Evolutionary conservation across 202 grass and related monocot species (phyloP).

Genomic region (Thinopyrum obtusiflorum): DNA sequence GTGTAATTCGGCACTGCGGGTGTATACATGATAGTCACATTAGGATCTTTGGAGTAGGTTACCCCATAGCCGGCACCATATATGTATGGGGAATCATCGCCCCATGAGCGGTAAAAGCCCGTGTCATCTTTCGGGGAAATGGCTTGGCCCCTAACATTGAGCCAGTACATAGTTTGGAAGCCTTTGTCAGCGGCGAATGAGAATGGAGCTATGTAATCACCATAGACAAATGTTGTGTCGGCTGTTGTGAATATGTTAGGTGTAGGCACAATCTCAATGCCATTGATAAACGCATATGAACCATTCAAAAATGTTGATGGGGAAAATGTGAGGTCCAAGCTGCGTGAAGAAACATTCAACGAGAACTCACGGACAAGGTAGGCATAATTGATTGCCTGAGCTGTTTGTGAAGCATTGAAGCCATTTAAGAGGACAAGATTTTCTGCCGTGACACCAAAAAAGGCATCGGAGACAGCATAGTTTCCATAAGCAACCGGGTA

Average conservation of each 20-base stretch:
- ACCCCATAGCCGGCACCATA: neutral
- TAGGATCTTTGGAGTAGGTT: neutral
- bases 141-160: constrained; percentile 3
- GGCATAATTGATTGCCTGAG: constrained; percentile 1
- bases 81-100: neutral
- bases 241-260: constrained; percentile 35
- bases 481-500: constrained; percentile 42
- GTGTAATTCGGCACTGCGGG: neutral
- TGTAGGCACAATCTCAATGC: constrained; percentile 27
- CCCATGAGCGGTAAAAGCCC: constrained; percentile 6
- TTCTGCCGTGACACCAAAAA: constrained; percentile 33
- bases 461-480: constrained; percentile 14
- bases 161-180: constrained; percentile 5
- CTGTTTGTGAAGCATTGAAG: constrained; percentile 53
- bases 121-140: neutral
- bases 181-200: neutral
- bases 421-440: constrained; percentile 37
- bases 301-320: constrained; percentile 21
- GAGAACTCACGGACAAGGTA: constrained; percentile 51
- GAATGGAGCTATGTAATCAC: neutral
- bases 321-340: constrained; percentile 52
- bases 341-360: constrained; percentile 33
- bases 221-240: neutral
- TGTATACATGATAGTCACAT: neutral
- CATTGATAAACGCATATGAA: constrained; percentile 41